phyloP scores from a whole-genome alignment of 2,329 filamentous ascomycete species.

The Rugonectria rugulosa region DNA sequence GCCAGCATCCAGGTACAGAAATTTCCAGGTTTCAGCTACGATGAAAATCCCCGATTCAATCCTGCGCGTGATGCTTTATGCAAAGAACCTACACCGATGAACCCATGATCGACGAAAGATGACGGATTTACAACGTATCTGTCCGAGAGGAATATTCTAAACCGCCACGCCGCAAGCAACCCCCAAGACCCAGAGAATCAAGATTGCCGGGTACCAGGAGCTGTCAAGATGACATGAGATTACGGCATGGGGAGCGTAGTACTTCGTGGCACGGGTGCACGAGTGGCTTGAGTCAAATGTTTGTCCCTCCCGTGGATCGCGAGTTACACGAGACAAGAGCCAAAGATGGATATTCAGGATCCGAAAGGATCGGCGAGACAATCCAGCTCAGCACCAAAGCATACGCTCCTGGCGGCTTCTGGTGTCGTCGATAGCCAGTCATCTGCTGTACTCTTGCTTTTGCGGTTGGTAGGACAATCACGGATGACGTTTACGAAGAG shows the following conservation, averaged over 20 bases:
- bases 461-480: conserved; percentile 6
- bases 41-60: too few relatives aligned
- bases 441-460: not conserved
- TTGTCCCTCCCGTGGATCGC: conserved; percentile 30
- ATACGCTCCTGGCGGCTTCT: not conserved
- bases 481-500: not conserved
- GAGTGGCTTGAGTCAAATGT: conserved; percentile 32
- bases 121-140: not conserved
- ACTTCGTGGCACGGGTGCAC: conserved; percentile 27
- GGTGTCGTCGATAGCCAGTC: not conserved
- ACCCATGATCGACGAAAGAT: too few relatives aligned
- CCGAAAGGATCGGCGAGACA: not conserved
- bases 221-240: conserved; percentile 32
- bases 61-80: too few relatives aligned
- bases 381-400: not conserved
- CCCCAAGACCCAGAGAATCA: not conserved
- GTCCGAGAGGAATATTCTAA: not conserved
- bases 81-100: too few relatives aligned
- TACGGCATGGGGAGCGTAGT: conserved; percentile 27
- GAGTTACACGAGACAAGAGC: conserved; percentile 22
- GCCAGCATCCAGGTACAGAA: too few relatives aligned
- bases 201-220: not conserved
- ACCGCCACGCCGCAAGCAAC: not conserved
- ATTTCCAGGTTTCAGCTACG: too few relatives aligned
- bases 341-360: not conserved